These are phyloP conservation scores for Hypoxylon rickii DNA, from an alignment of 495 filamentous ascomycete genomes.

Conservation along the genomic window DNA sequence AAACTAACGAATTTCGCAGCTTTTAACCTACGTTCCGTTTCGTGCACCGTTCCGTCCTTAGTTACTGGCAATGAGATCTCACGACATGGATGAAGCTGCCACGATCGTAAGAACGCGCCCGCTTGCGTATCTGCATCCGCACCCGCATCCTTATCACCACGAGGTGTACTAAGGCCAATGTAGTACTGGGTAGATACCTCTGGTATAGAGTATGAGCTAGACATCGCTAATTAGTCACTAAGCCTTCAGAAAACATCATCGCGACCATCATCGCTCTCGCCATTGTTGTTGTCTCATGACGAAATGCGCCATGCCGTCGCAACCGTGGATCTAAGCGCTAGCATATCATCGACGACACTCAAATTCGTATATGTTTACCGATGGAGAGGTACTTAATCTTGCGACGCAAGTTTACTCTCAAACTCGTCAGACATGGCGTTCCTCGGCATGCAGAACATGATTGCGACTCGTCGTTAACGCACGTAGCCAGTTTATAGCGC, in stretches of 20 bases:
- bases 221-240: constrained; percentile 2
- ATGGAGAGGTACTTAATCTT: neutral
- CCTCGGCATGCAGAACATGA: neutral
- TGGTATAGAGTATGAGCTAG: constrained; percentile 6
- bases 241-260: constrained; percentile 11
- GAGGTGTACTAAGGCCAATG: neutral
- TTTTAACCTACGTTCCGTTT: too few species aligned
- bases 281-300: constrained; percentile 22
- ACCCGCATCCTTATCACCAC: neutral
- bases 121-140: constrained; percentile 15
- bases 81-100: too few species aligned
- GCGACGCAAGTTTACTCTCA: too few species aligned
- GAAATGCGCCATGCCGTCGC: constrained; percentile 7
- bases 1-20: neutral
- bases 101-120: too few species aligned
- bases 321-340: too few species aligned
- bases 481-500: too few species aligned
- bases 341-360: too few species aligned
- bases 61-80: constrained; percentile 8
- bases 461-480: neutral
- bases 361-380: too few species aligned
- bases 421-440: constrained; percentile 6
- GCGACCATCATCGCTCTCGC: constrained; percentile 4
- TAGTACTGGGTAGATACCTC: too few species aligned
- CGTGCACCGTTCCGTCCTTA: constrained; percentile 13